These are phyloP conservation scores for Zygotorulaspora mrakii DNA, from an alignment of 1,139 yeast genomes.

Conservation along the genomic window DNA sequence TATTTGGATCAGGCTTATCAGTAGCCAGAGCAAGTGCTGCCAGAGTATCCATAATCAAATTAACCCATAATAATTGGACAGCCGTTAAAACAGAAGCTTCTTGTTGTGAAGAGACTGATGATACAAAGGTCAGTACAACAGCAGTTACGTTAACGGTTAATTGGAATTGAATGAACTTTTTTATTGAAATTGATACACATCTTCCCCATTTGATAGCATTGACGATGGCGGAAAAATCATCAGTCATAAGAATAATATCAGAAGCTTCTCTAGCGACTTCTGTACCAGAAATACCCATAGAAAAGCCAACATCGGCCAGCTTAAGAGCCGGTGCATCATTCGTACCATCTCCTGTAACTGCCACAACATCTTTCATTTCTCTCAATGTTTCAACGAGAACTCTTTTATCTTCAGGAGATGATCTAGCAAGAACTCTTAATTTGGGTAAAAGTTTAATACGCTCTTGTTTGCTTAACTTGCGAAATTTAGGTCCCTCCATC, in stretches of 20 bases:
- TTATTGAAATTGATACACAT: constrained; percentile 90
- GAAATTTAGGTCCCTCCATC: constrained; percentile 91
- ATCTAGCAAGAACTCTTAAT: constrained; percentile 82
- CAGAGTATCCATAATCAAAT: constrained; percentile 94
- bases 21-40: constrained; percentile 98
- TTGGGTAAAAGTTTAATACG: constrained; percentile 61
- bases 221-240: constrained; percentile 90
- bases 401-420: constrained; percentile 93
- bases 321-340: constrained; percentile 95
- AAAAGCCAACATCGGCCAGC: constrained; percentile 87
- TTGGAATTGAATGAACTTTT: constrained; percentile 93
- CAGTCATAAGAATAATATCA: constrained; percentile 92
- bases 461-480: constrained; percentile 60
- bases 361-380: constrained; percentile 85
- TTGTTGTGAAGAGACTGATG: constrained; percentile 79
- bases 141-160: constrained; percentile 95
- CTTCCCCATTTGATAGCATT: constrained; percentile 99
- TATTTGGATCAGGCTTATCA: constrained; percentile 85
- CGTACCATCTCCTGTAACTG: constrained; percentile 98
- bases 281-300: constrained; percentile 92
- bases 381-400: constrained; percentile 79
- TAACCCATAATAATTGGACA: constrained; percentile 95
- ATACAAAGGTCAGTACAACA: constrained; percentile 84
- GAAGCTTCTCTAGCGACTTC: constrained; percentile 95
- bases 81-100: constrained; percentile 90